Base-by-base conservation (phyloP, 768 basidiomycete species). In the Paxillus involutus region DNA sequence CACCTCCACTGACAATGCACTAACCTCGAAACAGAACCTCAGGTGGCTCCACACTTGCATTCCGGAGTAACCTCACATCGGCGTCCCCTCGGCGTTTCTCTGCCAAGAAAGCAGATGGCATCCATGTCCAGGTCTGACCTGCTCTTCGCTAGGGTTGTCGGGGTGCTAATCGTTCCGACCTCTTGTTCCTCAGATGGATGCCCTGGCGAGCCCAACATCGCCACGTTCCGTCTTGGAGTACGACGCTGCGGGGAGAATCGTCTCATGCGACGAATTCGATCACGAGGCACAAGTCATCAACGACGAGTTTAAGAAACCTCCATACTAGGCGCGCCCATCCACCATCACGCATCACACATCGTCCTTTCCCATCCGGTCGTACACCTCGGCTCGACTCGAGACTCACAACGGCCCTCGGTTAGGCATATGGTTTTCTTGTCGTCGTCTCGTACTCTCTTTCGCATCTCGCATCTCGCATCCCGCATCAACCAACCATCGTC, bases 301-400 rank as follows among this genome's bases (percentile, higher is more conserved):
- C 62, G 73, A 78, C 51, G 86, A 88, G 57, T 85, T 86, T 76
- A 88, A 88, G 66, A 78, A 74, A 17, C 82, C 82, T 3, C 73
- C 75, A 11, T 77, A 77, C 47, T 76, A 68, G 54, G 39, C 33
- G 46, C 24, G 7, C 9, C 35, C 9, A 30, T 10, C 6, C 54
- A 44, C 26, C 21, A 16, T 39, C 32, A 35, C 12, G 30, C 21
- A 16, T 39, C 32, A 35, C 12, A 37, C 3, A 14, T 29, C 26
- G 26, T 26, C 4, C 26, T 26, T 14, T 9, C 32, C 17, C 6
- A 32, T 39, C 19, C 16, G 5, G 14, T 26, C 33, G 19, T 14
- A 29, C n/a, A 11, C 24, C 8, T 45, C 21, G 4, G n/a, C 39
- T 40, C 39, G 45, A 32, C 6, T 44, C 46, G 21, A 48, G 44